phyloP scores from a whole-genome alignment of 192 early-diverging fungal genomes.

The Backusella psychrophila region DNA sequence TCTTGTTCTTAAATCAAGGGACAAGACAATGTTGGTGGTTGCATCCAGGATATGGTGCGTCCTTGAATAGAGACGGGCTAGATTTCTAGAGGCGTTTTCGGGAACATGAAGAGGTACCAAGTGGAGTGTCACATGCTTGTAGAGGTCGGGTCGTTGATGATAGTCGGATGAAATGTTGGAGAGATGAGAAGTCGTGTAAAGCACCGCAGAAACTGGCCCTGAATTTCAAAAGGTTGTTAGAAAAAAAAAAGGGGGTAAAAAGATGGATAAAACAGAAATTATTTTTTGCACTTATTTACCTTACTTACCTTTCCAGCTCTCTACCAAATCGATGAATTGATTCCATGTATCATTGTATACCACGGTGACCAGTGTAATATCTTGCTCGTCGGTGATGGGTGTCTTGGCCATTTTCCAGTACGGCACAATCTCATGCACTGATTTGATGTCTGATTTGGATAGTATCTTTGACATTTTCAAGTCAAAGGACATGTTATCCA shows the following conservation, averaged over 20 bases:
- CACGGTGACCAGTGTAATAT: slow-evolving; percentile 42
- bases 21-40: slow-evolving; percentile 40
- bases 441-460: slow-evolving; percentile 6
- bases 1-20: slow-evolving; percentile 31
- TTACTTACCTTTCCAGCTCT: slow-evolving; percentile 48
- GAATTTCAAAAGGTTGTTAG: neutral
- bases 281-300: neutral
- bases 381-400: slow-evolving; percentile 20
- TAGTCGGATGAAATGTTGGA: neutral
- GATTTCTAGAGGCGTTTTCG: slow-evolving; percentile 48
- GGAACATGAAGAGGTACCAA: slow-evolving; percentile 19
- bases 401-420: slow-evolving; percentile 35
- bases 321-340: slow-evolving; percentile 40
- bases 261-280: neutral
- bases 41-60: slow-evolving; percentile 47
- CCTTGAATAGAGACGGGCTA: slow-evolving; percentile 49
- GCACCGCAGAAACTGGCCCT: slow-evolving; percentile 56
- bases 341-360: slow-evolving; percentile 39
- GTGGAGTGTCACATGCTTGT: slow-evolving; percentile 47
- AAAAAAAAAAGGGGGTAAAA: neutral
- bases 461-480: slow-evolving; percentile 36
- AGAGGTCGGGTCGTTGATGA: neutral
- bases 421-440: slow-evolving; percentile 22
- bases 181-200: slow-evolving; percentile 34
- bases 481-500: slow-evolving; percentile 23